Conservation (phyloP, 2,329 filamentous ascomycete species). For the Thielaviopsis punctulata region DNA sequence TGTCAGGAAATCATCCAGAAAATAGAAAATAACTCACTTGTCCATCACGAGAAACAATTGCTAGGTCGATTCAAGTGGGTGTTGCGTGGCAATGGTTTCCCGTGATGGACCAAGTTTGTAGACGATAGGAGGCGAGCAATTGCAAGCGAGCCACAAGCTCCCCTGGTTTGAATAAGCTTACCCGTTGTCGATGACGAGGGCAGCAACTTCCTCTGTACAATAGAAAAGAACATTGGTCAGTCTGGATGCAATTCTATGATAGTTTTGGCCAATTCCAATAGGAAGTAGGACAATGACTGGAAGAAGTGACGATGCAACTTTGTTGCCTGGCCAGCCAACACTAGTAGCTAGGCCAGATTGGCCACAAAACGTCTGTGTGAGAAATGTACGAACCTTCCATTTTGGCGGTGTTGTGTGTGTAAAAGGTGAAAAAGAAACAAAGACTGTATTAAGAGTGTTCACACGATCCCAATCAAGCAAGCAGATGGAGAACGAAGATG, state of each 20-base stretch:
- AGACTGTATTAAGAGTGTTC: conserved; percentile 13
- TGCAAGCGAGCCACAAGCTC: conserved; percentile 15
- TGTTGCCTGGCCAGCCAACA: not conserved
- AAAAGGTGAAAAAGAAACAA: conserved; percentile 12
- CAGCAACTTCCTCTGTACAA: conserved; percentile 91
- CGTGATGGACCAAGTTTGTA: not conserved
- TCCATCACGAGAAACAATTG: not conserved
- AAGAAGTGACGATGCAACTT: not conserved
- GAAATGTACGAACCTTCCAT: conserved; percentile 45
- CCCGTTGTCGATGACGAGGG: conserved; percentile 99
- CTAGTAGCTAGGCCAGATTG: conserved; percentile 3
- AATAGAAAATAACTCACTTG: not conserved
- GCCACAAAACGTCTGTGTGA: not conserved
- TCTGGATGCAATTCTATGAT: not conserved
- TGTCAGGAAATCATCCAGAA: conserved; percentile 5
- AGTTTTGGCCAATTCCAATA: not conserved
- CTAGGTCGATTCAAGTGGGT: not conserved
- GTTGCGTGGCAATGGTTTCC: conserved; percentile 6
- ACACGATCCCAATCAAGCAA: conserved; percentile 14
- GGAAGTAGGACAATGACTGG: not conserved
- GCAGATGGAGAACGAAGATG: conserved; percentile 12
- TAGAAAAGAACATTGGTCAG: not conserved
- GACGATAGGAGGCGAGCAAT: not conserved
- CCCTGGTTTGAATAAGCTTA: conserved; percentile 44
- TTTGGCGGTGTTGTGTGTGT: conserved; percentile 23